Evolutionary conservation across 2,329 filamentous ascomycete genomes (phyloP).

Genomic region (Pyrenochaeta sp.): DNA sequence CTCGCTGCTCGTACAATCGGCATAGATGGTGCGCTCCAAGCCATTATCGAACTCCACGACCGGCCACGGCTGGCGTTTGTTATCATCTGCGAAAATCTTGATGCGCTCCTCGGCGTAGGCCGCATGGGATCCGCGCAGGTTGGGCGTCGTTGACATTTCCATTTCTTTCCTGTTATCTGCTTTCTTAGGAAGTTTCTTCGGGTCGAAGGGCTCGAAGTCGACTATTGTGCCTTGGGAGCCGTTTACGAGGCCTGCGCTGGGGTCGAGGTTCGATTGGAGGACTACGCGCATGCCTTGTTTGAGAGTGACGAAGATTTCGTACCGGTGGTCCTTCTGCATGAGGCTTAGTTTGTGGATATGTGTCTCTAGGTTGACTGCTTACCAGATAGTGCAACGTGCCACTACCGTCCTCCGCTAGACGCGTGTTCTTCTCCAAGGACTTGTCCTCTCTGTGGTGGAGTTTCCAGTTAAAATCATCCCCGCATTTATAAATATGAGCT

Average conservation of each 20-base stretch:
- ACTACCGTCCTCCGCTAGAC: slow-evolving; percentile 11
- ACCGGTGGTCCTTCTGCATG: slow-evolving; percentile 54
- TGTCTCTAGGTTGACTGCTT: not conserved
- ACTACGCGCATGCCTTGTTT: slow-evolving; percentile 63
- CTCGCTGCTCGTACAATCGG: slow-evolving; percentile 59
- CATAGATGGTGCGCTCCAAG: slow-evolving; percentile 54
- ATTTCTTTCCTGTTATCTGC: slow-evolving; percentile 6
- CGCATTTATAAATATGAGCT: slow-evolving; percentile 35
- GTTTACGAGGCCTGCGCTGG: slow-evolving; percentile 40
- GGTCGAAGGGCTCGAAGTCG: slow-evolving; percentile 48
- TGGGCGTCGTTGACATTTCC: slow-evolving; percentile 7
- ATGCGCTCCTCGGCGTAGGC: slow-evolving; percentile 49
- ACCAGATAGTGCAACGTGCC: slow-evolving; percentile 31
- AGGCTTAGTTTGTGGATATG: not conserved
- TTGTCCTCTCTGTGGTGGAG: slow-evolving; percentile 29
- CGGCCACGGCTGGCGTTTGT: slow-evolving; percentile 54
- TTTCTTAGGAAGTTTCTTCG: slow-evolving; percentile 35
- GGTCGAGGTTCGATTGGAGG: slow-evolving; percentile 59
- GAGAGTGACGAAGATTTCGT: slow-evolving; percentile 53
- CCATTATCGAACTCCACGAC: slow-evolving; percentile 63
- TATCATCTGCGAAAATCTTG: slow-evolving; percentile 47
- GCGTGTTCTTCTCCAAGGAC: slow-evolving; percentile 17
- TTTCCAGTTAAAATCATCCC: slow-evolving; percentile 55
- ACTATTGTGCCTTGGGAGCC: slow-evolving; percentile 43
- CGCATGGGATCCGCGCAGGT: slow-evolving; percentile 50